Base-by-base conservation (phyloP, 768 basidiomycete genomes). In the Mycena latifolia region DNA sequence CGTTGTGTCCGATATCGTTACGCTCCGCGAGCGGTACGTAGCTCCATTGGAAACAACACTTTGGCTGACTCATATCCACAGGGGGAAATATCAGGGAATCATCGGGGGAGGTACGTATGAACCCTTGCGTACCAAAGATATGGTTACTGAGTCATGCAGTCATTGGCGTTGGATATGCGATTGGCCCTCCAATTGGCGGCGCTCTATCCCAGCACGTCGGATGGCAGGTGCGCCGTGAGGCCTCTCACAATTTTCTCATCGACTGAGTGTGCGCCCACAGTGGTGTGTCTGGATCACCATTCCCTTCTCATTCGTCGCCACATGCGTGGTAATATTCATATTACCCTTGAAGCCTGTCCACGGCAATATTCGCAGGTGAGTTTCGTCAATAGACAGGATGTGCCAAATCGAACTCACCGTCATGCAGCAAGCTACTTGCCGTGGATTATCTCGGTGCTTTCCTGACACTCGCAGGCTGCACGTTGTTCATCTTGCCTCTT, bases 261-360 rank as follows among this genome's bases (percentile, higher is more conserved):
- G 41, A 0, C 37, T 29, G 10, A 54, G n/a, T n/a, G n/a, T n/a
- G n/a, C n/a, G n/a, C n/a, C 22, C 2, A 17, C 52, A 89, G 86
- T 92, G 91, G 91, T 91, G 90, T 72, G 90, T 91, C 75, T 92
- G 90, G 88, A 81, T 92, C 48, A 89, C 86, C 27, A 79, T 92
- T 1, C 91, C 91, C 0, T 71, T 90, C 2, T 86, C 89, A 0
- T 75, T 85, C 17, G 71, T 78, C 39, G 84, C 89, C 0, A 84
- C 89, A 24, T 75, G 81, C 22, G 84, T 89, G 18, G 86, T 92
- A 5, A 69, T 85, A 20, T 85, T 90, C 64, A 76, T 91, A 11
- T 81, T 94, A 0, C 92, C 92, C 0, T 78, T 92, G n/a, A 89
- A 90, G 64, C 81, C 85, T 3, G 91, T 93, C 8, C 79, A 82